These are phyloP conservation scores for Lasiodiplodia citricola DNA, from an alignment of 2,329 filamentous ascomycete genomes.

Conservation along the genomic window DNA sequence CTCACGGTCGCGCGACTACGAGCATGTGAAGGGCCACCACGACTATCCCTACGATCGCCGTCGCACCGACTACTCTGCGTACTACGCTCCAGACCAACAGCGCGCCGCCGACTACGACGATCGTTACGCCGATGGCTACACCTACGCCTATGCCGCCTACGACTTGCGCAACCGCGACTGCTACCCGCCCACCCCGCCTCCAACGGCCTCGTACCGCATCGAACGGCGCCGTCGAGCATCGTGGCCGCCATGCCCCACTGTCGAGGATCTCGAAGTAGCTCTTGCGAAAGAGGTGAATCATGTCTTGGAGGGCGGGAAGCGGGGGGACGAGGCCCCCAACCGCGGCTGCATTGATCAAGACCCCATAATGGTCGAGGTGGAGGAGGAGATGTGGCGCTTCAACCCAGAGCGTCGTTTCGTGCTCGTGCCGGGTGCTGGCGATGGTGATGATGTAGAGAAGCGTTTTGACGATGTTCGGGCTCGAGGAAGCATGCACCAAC, in stretches of 20 bases:
- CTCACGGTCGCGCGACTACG: conserved; percentile 25
- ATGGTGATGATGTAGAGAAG: conserved; percentile 22
- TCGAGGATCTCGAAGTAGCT: conserved; percentile 68
- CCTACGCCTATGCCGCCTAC: conserved; percentile 2
- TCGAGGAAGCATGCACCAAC: conserved; percentile 18
- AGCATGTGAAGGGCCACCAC: conserved; percentile 16
- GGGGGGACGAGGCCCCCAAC: conserved; percentile 62
- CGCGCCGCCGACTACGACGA: conserved; percentile 6
- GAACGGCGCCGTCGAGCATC: conserved; percentile 30
- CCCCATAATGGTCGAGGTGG: conserved; percentile 68
- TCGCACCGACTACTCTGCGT: conserved; percentile 14
- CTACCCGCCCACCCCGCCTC: conserved; percentile 21
- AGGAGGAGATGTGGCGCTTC: conserved; percentile 37
- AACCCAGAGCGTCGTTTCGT: conserved; percentile 71
- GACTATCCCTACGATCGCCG: conserved; percentile 9
- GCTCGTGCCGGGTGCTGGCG: conserved; percentile 51
- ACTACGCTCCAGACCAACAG: neutral
- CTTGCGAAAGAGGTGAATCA: conserved; percentile 65
- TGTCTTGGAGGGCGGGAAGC: conserved; percentile 32
- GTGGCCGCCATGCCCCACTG: conserved; percentile 67
- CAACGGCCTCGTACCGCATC: conserved; percentile 25
- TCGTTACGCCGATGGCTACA: conserved; percentile 10
- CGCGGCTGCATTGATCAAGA: conserved; percentile 72
- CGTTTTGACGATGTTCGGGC: conserved; percentile 1
- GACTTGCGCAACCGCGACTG: conserved; percentile 11